A percentile compares a stretch with the other conserved stretches of the same genome.
These are phyloP conservation scores for Rhizopus microsporus DNA, from an alignment of 371 early-diverging fungal genomes.

Conservation along the genomic window DNA sequence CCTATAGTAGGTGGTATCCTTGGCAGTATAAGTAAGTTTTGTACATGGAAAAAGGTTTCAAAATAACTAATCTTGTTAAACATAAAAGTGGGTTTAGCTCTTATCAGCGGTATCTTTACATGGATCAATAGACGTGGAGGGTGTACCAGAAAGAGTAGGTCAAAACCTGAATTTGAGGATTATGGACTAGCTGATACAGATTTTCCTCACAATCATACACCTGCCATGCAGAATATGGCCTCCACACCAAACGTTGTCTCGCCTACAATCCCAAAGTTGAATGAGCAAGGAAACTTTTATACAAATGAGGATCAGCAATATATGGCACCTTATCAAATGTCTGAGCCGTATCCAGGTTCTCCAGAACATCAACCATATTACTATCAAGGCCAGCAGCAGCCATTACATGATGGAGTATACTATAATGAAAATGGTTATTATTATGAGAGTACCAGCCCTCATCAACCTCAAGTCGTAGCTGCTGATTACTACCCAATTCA, in stretches of 20 bases:
- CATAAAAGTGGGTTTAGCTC: slow-evolving; percentile 39
- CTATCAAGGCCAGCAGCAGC: not conserved
- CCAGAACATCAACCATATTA: not conserved
- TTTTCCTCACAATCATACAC: slow-evolving; percentile 35
- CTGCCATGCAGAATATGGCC: slow-evolving; percentile 20
- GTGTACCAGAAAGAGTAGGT: slow-evolving; percentile 26
- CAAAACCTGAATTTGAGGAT: slow-evolving; percentile 42
- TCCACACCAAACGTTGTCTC: slow-evolving; percentile 6
- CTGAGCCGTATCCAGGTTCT: not conserved
- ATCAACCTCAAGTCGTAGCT: not conserved
- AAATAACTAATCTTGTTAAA: slow-evolving; percentile 1
- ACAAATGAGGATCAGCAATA: slow-evolving; percentile 1
- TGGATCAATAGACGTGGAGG: slow-evolving; percentile 41
- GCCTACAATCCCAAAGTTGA: slow-evolving; percentile 6
- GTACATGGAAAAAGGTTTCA: not conserved
- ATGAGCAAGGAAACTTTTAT: slow-evolving; percentile 17
- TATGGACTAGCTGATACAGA: slow-evolving; percentile 49
- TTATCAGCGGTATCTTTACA: slow-evolving; percentile 37
- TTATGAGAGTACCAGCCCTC: slow-evolving; percentile 6
- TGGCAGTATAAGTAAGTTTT: slow-evolving; percentile 44
- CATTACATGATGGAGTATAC: slow-evolving; percentile 1
- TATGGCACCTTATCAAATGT: not conserved
- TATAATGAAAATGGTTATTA: slow-evolving; percentile 10
- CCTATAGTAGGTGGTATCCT: slow-evolving; percentile 42
- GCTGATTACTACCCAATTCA: no score